These are phyloP conservation scores for Lachnellula hyalina DNA, from an alignment of 2,329 filamentous ascomycete species.

Conservation along the genomic window DNA sequence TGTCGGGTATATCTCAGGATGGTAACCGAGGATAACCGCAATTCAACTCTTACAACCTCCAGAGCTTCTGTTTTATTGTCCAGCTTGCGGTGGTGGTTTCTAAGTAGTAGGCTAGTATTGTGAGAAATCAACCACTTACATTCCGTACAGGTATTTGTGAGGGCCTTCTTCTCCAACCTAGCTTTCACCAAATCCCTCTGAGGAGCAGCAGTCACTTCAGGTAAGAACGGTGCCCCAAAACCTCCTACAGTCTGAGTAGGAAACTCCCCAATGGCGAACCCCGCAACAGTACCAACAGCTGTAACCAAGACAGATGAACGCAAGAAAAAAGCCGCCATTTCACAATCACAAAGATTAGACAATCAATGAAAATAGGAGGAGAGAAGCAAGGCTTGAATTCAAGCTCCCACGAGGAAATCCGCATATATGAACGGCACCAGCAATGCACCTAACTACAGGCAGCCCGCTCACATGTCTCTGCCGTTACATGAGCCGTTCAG, in stretches of 20 bases:
- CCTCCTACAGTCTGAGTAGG: slow-evolving; percentile 15
- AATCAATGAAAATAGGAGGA: neutral
- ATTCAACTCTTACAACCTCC: no score
- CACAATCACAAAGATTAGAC: no score
- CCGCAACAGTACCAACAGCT: slow-evolving; percentile 2
- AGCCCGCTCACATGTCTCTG: neutral
- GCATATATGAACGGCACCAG: neutral
- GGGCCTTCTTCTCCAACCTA: slow-evolving; percentile 14
- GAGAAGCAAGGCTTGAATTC: no score
- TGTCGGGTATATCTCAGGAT: no score
- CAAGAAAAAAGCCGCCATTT: slow-evolving; percentile 1
- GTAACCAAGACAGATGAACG: slow-evolving; percentile 13
- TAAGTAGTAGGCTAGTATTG: no score
- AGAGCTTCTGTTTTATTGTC: no score
- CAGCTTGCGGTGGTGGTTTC: no score
- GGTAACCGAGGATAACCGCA: no score
- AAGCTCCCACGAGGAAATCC: neutral
- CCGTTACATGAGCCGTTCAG: neutral
- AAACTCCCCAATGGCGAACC: slow-evolving; percentile 9
- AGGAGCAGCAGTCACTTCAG: slow-evolving; percentile 17
- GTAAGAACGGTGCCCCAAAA: slow-evolving; percentile 7
- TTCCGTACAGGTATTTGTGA: slow-evolving; percentile 20
- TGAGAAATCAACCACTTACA: slow-evolving; percentile 1
- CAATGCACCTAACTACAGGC: neutral
- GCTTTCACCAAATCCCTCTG: slow-evolving; percentile 19